Percentiles rank a stretch among this genome's conserved stretches.
Conservation (phyloP, 2,329 filamentous ascomycete genomes). For the Phoma sp. region DNA sequence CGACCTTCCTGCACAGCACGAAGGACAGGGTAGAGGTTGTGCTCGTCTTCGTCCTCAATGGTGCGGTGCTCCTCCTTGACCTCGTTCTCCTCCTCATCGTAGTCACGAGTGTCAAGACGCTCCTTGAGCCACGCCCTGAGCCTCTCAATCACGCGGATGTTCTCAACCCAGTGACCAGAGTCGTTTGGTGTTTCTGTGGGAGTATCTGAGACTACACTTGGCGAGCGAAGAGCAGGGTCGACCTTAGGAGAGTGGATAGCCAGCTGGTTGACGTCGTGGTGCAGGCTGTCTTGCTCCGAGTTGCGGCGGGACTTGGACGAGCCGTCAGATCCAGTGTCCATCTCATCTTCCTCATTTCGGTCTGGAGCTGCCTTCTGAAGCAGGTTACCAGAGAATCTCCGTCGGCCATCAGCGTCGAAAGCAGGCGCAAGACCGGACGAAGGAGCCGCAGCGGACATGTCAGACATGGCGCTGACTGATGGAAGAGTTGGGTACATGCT, state of each 20-base stretch:
- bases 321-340: constrained; percentile 51
- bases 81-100: constrained; percentile 43
- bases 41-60: constrained; percentile 48
- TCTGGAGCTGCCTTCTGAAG: constrained; percentile 57
- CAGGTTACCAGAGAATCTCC: constrained; percentile 67
- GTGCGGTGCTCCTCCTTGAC: constrained; percentile 35
- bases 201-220: constrained; percentile 46
- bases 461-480: constrained; percentile 70
- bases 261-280: constrained; percentile 48
- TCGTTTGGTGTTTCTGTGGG: constrained; percentile 43
- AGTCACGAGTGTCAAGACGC: constrained; percentile 61
- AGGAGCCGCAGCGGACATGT: constrained; percentile 65
- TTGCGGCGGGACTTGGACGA: constrained; percentile 43
- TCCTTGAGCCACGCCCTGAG: constrained; percentile 64
- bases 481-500: constrained; percentile 79
- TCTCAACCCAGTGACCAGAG: constrained; percentile 63
- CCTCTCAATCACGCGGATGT: constrained; percentile 68
- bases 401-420: constrained; percentile 66
- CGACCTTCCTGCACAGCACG: constrained; percentile 49
- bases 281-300: constrained; percentile 46
- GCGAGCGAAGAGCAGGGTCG: constrained; percentile 49
- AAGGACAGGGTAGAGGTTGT: constrained; percentile 50
- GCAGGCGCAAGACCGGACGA: constrained; percentile 72
- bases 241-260: constrained; percentile 50
- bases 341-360: constrained; percentile 41